Conservation (phyloP, 1,139 yeast species). For the Debaryomyces subglobosus region DNA sequence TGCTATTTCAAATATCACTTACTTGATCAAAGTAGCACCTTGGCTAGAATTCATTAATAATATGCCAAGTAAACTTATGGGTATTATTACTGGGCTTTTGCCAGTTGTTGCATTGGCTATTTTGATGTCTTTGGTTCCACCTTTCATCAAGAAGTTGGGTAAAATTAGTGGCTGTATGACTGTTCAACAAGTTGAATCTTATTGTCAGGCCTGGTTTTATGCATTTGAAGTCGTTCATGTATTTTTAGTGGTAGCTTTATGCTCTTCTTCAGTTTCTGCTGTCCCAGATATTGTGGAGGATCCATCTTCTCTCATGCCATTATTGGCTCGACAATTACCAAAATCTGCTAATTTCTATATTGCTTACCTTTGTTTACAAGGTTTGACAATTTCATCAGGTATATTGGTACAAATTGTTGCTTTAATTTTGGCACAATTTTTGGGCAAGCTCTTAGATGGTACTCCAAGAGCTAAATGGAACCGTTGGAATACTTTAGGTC, state of each 20-base stretch:
- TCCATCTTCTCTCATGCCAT: conserved; percentile 57
- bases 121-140: conserved; percentile 80
- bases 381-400: conserved; percentile 44
- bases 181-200: conserved; percentile 69
- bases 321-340: conserved; percentile 65
- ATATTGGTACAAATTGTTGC: conserved; percentile 45
- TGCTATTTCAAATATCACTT: conserved; percentile 80
- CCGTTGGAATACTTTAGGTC: conserved; percentile 44
- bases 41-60: conserved; percentile 73
- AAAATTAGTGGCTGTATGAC: conserved; percentile 72
- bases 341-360: conserved; percentile 73
- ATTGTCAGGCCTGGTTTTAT: conserved; percentile 83
- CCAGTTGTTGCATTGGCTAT: conserved; percentile 83
- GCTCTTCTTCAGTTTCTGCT: conserved; percentile 78
- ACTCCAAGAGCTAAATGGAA: conserved; percentile 55
- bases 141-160: conserved; percentile 67
- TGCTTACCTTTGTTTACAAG: conserved; percentile 51
- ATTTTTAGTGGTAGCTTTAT: conserved; percentile 76
- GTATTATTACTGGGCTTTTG: conserved; percentile 82
- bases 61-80: conserved; percentile 68
- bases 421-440: conserved; percentile 47
- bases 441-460: conserved; percentile 48
- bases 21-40: conserved; percentile 65
- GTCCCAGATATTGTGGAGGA: conserved; percentile 59
- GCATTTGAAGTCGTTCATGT: conserved; percentile 89